These are phyloP conservation scores for Schizochytrium sp. DNA, from an alignment of 108 stramenopile species.

Conservation along the genomic window DNA sequence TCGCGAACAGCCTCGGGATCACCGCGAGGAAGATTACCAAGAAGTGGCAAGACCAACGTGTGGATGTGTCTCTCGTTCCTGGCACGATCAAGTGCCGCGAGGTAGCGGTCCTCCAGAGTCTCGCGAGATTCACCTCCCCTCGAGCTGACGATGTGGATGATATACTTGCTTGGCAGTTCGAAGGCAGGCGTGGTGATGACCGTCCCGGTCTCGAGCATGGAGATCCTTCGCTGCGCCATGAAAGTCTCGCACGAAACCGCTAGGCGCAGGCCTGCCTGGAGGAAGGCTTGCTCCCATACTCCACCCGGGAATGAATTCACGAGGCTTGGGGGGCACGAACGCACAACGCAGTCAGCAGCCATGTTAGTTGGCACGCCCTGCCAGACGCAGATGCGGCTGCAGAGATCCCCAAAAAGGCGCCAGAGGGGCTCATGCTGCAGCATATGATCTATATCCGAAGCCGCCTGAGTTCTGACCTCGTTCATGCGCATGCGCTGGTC, in stretches of 20 bases:
- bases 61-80: background rate
- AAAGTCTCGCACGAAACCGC: slow-evolving; percentile 25
- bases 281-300: slow-evolving; percentile 24
- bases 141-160: slow-evolving; percentile 23
- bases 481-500: background rate
- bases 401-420: slow-evolving; percentile 5
- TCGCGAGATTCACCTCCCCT: too few relatives aligned
- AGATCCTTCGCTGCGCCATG: slow-evolving; percentile 26
- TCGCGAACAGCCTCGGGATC: background rate
- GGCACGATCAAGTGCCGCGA: background rate
- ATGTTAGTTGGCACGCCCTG: slow-evolving; percentile 3
- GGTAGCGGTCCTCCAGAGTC: background rate
- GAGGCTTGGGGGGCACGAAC: slow-evolving; percentile 18
- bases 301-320: slow-evolving; percentile 3
- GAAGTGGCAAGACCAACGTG: background rate
- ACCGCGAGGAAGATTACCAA: background rate
- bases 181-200: slow-evolving; percentile 34
- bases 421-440: background rate
- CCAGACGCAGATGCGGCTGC: background rate
- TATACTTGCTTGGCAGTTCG: slow-evolving; percentile 53
- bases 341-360: background rate
- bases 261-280: slow-evolving; percentile 18
- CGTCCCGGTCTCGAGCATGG: background rate
- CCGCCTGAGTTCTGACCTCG: background rate
- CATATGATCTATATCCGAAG: background rate